A percentile compares a stretch with the other conserved stretches of the same genome.
These are phyloP conservation scores for Cryptococcus hybrid DNA, from an alignment of 1,284 basidiomycete species.

Conservation along the genomic window DNA sequence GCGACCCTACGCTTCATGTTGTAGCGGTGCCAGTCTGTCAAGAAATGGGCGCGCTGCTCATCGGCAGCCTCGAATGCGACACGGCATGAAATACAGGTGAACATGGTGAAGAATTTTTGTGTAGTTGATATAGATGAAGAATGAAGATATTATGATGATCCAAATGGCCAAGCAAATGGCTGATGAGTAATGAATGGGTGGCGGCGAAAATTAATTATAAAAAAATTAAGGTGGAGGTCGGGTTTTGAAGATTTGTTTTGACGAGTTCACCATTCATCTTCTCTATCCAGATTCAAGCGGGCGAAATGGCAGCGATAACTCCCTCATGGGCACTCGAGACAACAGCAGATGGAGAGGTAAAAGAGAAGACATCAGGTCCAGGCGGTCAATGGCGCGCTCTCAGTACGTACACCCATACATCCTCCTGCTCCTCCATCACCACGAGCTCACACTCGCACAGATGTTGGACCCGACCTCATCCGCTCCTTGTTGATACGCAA, in stretches of 20 bases:
- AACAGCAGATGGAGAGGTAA: not conserved
- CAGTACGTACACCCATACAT: slow-evolving; percentile 19
- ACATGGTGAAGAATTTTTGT: slow-evolving; percentile 43
- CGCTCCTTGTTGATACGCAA: slow-evolving; percentile 79
- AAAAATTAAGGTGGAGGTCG: not conserved
- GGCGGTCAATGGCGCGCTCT: slow-evolving; percentile 34
- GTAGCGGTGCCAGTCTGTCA: slow-evolving; percentile 93
- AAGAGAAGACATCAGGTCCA: slow-evolving; percentile 7
- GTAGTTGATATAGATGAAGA: not conserved
- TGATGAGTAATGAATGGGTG: not conserved
- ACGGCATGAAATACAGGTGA: slow-evolving; percentile 89
- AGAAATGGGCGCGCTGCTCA: slow-evolving; percentile 88
- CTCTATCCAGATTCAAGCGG: not conserved
- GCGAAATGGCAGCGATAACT: not conserved
- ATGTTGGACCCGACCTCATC: slow-evolving; percentile 19
- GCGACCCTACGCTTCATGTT: slow-evolving; percentile 98
- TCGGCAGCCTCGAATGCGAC: slow-evolving; percentile 83
- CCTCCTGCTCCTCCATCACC: not conserved
- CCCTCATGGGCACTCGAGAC: slow-evolving; percentile 7
- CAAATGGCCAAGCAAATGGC: not conserved
- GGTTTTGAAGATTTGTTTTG: not conserved
- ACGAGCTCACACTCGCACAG: slow-evolving; percentile 8
- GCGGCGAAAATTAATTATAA: not conserved
- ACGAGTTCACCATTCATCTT: not conserved
- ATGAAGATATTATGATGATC: not conserved